A percentile compares a stretch with the other conserved stretches of the same genome.
These are phyloP conservation scores for Clonostachys byssicola DNA, from an alignment of 2,329 filamentous ascomycete species.

Conservation along the genomic window DNA sequence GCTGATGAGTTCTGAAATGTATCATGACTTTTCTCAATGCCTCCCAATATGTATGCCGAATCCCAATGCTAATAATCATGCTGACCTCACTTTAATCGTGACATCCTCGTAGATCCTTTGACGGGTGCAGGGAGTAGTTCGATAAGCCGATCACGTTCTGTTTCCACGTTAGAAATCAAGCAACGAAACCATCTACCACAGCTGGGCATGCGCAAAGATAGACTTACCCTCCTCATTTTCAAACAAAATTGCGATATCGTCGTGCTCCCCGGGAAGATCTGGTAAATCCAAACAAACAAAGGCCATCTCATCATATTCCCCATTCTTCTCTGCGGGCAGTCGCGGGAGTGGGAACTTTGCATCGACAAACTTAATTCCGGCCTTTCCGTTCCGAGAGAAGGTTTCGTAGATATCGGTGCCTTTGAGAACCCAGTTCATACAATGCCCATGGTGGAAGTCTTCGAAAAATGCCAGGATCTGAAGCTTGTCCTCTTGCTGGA, in stretches of 20 bases:
- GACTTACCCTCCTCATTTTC: slow-evolving; percentile 71
- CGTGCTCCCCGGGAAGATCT: slow-evolving; percentile 87
- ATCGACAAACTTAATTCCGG: slow-evolving; percentile 75
- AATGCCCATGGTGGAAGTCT: slow-evolving; percentile 80
- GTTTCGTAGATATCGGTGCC: slow-evolving; percentile 79
- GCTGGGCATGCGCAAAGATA: not conserved
- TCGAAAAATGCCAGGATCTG: slow-evolving; percentile 86
- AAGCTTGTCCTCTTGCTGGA: slow-evolving; percentile 65
- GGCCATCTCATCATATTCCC: slow-evolving; percentile 55
- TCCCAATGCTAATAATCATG: not conserved
- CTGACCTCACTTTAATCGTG: slow-evolving; percentile 1
- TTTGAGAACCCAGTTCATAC: slow-evolving; percentile 85
- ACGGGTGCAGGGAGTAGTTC: slow-evolving; percentile 51
- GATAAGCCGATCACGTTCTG: slow-evolving; percentile 51
- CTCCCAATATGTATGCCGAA: too few species aligned
- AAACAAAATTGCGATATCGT: slow-evolving; percentile 84
- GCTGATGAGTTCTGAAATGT: too few species aligned
- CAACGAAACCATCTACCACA: not conserved
- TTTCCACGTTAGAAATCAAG: slow-evolving; percentile 11
- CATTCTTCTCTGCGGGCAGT: slow-evolving; percentile 43
- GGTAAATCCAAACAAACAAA: slow-evolving; percentile 85
- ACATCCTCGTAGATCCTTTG: slow-evolving; percentile 31
- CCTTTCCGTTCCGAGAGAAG: slow-evolving; percentile 60
- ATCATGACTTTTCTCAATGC: too few species aligned
- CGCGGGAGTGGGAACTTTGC: slow-evolving; percentile 85